Percentiles rank a stretch among this genome's conserved stretches.
These are phyloP conservation scores for Malus asiatica DNA, from an alignment of 306 rosid species.

Conservation along the genomic window DNA sequence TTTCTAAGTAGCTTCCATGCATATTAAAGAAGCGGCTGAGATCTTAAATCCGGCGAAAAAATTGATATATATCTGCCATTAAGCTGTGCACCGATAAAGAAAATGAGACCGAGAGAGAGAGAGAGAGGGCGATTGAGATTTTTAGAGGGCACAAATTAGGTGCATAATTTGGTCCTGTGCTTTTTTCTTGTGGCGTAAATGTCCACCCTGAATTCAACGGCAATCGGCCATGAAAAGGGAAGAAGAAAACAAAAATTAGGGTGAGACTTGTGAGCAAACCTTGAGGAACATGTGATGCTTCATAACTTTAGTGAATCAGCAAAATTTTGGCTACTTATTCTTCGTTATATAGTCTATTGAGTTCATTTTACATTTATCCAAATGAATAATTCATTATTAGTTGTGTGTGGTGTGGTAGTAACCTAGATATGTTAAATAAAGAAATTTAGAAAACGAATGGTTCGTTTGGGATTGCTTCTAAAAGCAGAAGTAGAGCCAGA, in stretches of 20 bases:
- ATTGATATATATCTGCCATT: neutral
- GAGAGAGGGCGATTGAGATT: neutral
- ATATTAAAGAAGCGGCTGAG: neutral
- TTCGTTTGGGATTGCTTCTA: too few relatives aligned
- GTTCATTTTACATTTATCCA: neutral
- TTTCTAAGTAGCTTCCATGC: neutral
- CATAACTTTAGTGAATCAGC: neutral
- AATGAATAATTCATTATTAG: neutral
- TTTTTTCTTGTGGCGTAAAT: conserved; percentile 25
- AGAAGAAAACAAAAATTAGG: neutral
- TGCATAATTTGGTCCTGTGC: neutral
- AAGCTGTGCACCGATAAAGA: neutral
- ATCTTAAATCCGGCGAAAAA: neutral
- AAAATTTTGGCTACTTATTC: neutral
- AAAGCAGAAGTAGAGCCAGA: too few relatives aligned
- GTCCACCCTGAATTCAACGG: conserved; percentile 31
- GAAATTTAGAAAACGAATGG: neutral
- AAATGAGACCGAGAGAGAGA: neutral
- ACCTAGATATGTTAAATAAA: neutral
- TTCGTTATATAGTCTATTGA: neutral
- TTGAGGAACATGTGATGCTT: conserved; percentile 23
- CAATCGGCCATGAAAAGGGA: conserved; percentile 10
- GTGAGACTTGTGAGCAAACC: conserved; percentile 22
- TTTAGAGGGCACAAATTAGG: neutral
- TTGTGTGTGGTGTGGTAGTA: neutral